Evolutionary conservation across 192 early-diverging fungal genomes (phyloP), one percentile per base, ranked within the genome.

Genomic region (Chytriomyces sp.): DNA sequence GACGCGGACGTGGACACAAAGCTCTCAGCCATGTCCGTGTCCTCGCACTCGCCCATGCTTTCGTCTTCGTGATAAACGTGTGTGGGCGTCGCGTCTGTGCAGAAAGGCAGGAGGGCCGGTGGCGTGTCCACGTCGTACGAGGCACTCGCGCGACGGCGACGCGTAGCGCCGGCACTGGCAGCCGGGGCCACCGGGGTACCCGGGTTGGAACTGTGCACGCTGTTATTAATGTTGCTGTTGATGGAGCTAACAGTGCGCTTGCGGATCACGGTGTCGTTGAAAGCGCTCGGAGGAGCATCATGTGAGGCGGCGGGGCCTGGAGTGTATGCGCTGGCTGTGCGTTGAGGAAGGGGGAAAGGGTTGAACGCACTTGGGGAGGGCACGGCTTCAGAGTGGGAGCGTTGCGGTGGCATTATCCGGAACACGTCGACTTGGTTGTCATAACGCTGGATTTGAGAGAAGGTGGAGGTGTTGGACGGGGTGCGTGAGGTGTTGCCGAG

Each of bases 361-460:
- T n/a, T n/a, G n/a, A n/a, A n/a, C n/a, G n/a, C n/a, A n/a, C n/a
- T n/a, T n/a, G n/a, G n/a, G n/a, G n/a, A n/a, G 28, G 62, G 62
- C 2, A 14, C 28, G 25, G 17, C 5, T 7, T 39, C 39, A 10
- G 62, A 64, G n/a, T 64, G 44, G 14, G 44, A 49, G 44, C 44
- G 44, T 22, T 49, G 39, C 0, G 62, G 8, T 10, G 34, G 40
- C 19, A 68, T 30, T 68, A 68, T 68, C 65, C 65, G 44, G 28
- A 68, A 68, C 17, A 39, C 65, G 55, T 68, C 65, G 8, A 65
- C 63, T 44, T 65, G 37, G 63, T 65, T 49, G 41, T 65, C 63
- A 41, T 65, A 41, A 38, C 52, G 40, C 30, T 65, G 63, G 10
- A 68, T 68, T n/a, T 56, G 65, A n/a, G 65, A 68, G 52, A 68